These are phyloP conservation scores for Beauveria scarabaeidicola DNA, from an alignment of 2,329 filamentous ascomycete species.

Conservation along the genomic window DNA sequence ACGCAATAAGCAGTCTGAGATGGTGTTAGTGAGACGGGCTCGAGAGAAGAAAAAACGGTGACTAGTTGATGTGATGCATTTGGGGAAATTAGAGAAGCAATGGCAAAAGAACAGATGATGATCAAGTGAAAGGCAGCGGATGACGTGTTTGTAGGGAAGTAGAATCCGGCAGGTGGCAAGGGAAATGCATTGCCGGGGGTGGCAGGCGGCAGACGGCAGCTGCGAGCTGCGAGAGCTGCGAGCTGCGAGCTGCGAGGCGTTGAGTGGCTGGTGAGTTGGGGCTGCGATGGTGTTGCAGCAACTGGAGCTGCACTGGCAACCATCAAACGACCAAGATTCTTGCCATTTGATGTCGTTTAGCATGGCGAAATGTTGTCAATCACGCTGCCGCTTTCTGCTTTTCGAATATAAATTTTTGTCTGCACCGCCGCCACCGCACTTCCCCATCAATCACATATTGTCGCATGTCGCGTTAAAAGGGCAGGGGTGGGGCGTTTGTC, in stretches of 20 bases:
- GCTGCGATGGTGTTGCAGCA: not conserved
- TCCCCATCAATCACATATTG: not conserved
- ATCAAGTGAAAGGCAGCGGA: slow-evolving; percentile 10
- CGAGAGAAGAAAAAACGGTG: not conserved
- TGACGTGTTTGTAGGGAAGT: not conserved
- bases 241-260: slow-evolving; percentile 4
- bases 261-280: slow-evolving; percentile 5
- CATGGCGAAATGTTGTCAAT: not conserved
- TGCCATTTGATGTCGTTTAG: not conserved
- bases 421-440: not conserved
- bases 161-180: not conserved
- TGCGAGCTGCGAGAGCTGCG: not conserved
- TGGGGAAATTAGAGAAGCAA: not conserved
- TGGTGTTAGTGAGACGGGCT: slow-evolving; percentile 2
- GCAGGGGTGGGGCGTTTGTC: not conserved
- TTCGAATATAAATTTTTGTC: not conserved
- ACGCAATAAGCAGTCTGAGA: slow-evolving; percentile 27
- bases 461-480: not conserved
- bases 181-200: not conserved
- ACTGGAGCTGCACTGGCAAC: not conserved
- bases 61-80: not conserved
- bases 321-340: not conserved
- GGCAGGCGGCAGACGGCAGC: not conserved
- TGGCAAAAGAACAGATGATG: slow-evolving; percentile 8
- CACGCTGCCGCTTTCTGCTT: too few relatives aligned